Percentiles rank a stretch among this genome's conserved stretches.
phyloP scores from a whole-genome alignment of 192 early-diverging fungal species.

The Coemansia sp. region DNA sequence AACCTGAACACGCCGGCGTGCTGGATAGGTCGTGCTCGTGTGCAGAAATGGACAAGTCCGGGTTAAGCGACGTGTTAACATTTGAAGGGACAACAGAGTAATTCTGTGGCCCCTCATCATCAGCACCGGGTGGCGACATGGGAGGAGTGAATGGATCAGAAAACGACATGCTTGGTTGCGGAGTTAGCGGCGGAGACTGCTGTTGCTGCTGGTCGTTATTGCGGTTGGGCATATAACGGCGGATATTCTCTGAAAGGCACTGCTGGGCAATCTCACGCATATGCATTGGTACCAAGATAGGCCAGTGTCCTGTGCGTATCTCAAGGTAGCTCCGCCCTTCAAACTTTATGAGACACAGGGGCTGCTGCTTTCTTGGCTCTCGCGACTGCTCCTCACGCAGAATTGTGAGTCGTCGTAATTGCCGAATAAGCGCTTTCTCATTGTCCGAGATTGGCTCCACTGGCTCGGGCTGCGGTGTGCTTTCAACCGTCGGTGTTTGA shows the following conservation, averaged over 20 bases:
- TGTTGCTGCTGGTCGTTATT: not conserved
- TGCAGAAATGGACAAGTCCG: too few relatives aligned
- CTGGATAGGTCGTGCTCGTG: too few relatives aligned
- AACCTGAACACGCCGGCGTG: too few relatives aligned
- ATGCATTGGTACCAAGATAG: slow-evolving; percentile 34
- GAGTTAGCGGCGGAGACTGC: not conserved
- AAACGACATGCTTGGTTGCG: not conserved
- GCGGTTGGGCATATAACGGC: slow-evolving; percentile 9
- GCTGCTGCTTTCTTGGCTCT: slow-evolving; percentile 3
- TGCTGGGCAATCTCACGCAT: slow-evolving; percentile 15
- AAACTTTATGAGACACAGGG: slow-evolving; percentile 20
- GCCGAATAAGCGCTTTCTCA: slow-evolving; percentile 25
- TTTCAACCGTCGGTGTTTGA: not conserved
- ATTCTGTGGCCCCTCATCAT: too few relatives aligned
- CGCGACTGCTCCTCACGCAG: slow-evolving; percentile 16
- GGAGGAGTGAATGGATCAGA: too few relatives aligned
- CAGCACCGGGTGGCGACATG: too few relatives aligned
- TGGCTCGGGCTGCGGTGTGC: not conserved
- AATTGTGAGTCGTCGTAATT: slow-evolving; percentile 20
- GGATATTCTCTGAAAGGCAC: slow-evolving; percentile 28
- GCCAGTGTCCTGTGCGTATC: slow-evolving; percentile 24
- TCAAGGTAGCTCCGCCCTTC: slow-evolving; percentile 32
- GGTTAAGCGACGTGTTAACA: too few relatives aligned
- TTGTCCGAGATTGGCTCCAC: slow-evolving; percentile 13
- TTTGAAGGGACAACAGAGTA: too few relatives aligned